A percentile compares a stretch with the other conserved stretches of the same genome.
Evolutionary conservation across 768 basidiomycete species (phyloP).

Genomic region (Mycena sanguinolenta): DNA sequence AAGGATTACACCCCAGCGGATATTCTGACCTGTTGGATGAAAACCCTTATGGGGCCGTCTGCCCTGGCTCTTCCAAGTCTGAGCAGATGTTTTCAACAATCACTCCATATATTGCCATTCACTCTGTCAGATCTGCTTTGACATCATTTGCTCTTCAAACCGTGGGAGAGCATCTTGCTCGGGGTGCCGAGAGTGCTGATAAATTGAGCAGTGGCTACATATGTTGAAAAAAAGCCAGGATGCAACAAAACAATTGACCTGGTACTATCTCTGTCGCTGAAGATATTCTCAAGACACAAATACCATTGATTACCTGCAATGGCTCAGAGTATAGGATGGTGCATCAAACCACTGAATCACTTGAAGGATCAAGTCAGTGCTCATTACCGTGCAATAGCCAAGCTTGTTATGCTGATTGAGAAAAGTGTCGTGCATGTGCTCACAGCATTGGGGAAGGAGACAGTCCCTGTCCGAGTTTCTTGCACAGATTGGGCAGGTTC

Average conservation of each 20-base stretch:
- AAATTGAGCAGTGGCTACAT: slow-evolving; percentile 19
- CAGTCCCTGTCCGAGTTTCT: background rate
- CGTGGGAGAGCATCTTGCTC: background rate
- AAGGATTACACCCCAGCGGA: background rate
- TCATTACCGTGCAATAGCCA: background rate
- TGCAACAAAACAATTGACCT: background rate
- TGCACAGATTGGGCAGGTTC: slow-evolving; percentile 23
- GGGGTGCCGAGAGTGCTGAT: slow-evolving; percentile 5
- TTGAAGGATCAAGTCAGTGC: background rate
- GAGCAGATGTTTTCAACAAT: slow-evolving; percentile 4
- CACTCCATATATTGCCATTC: slow-evolving; percentile 9
- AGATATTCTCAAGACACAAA: slow-evolving; percentile 4
- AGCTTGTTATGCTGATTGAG: background rate
- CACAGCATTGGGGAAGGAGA: background rate
- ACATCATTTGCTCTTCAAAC: slow-evolving; percentile 27
- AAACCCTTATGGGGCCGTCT: slow-evolving; percentile 1
- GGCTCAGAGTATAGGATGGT: background rate
- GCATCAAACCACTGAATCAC: background rate
- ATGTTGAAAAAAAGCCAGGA: slow-evolving; percentile 22
- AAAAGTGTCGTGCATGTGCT: background rate
- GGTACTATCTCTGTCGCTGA: background rate
- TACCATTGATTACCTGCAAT: background rate
- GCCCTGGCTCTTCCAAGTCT: background rate
- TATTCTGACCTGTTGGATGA: slow-evolving; percentile 14
- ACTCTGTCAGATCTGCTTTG: slow-evolving; percentile 20